Evolutionary conservation across 192 early-diverging fungal species (phyloP).

Genomic region (Podila horticola): DNA sequence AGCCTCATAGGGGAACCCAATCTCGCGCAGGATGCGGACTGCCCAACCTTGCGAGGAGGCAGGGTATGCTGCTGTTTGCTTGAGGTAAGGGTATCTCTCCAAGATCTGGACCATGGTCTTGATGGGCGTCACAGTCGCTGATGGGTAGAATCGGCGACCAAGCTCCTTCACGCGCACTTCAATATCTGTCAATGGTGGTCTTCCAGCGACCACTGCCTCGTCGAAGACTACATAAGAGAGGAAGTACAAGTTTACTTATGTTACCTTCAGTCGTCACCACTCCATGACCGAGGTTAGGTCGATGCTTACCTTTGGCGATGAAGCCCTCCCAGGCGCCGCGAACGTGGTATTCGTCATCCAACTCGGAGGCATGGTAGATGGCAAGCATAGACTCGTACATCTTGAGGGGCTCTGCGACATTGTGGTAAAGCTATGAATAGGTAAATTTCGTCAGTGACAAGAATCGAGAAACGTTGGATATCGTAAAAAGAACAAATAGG

Average conservation of each 20-base stretch:
- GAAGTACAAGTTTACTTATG: not conserved
- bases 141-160: conserved; percentile 44
- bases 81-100: conserved; percentile 43
- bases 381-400: conserved; percentile 51
- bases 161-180: conserved; percentile 44
- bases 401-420: conserved; percentile 36
- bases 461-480: not conserved
- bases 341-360: conserved; percentile 50
- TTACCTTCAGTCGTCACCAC: not conserved
- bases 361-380: conserved; percentile 42
- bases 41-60: conserved; percentile 31
- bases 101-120: conserved; percentile 40
- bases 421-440: conserved; percentile 43
- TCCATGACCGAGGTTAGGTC: not conserved
- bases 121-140: conserved; percentile 40
- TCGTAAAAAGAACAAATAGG: too few species aligned
- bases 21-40: conserved; percentile 37
- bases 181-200: conserved; percentile 39
- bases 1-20: conserved; percentile 47
- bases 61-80: conserved; percentile 28
- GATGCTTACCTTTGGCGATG: conserved; percentile 21
- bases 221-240: conserved; percentile 11
- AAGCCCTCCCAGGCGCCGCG: conserved; percentile 47
- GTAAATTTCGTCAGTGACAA: too few species aligned
- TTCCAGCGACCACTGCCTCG: conserved; percentile 21